Evolutionary conservation across 768 basidiomycete species (phyloP).

Genomic region (Russula earlei): DNA sequence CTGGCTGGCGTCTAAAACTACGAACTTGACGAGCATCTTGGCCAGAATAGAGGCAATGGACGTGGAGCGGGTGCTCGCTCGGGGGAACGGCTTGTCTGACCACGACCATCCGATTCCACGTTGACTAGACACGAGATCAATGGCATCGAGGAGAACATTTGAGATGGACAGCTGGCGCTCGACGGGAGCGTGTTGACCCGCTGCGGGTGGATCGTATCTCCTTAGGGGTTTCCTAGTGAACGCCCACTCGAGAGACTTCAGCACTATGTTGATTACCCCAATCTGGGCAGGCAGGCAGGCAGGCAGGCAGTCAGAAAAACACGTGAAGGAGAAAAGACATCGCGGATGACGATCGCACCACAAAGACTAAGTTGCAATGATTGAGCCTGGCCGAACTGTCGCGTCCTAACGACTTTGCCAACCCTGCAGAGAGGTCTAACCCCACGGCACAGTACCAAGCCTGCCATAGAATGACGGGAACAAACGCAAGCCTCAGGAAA

Average conservation of each 20-base stretch:
- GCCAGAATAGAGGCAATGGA: background rate
- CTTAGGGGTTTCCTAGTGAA: background rate
- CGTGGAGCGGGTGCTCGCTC: background rate
- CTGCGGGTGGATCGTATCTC: background rate
- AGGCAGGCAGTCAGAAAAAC: background rate
- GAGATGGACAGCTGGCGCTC: slow-evolving; percentile 1
- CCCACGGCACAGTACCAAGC: slow-evolving; percentile 3
- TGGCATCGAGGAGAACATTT: slow-evolving; percentile 10
- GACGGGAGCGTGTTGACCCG: background rate
- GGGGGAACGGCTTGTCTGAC: slow-evolving; percentile 7
- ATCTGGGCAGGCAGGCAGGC: background rate
- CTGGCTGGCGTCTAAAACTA: background rate
- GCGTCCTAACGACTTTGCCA: background rate
- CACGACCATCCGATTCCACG: slow-evolving; percentile 20
- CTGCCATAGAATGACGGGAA: slow-evolving; percentile 6
- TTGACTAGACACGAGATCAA: slow-evolving; percentile 10
- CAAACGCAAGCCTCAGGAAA: background rate
- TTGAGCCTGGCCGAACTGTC: background rate
- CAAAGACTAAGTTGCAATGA: background rate
- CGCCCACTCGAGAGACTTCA: slow-evolving; percentile 10
- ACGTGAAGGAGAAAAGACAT: too few relatives aligned
- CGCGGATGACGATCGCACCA: background rate
- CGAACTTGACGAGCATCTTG: background rate
- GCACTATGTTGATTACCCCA: background rate
- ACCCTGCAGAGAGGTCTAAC: background rate